These are phyloP conservation scores for Penicillium sp. DNA, from an alignment of 2,329 filamentous ascomycete species.

Conservation along the genomic window DNA sequence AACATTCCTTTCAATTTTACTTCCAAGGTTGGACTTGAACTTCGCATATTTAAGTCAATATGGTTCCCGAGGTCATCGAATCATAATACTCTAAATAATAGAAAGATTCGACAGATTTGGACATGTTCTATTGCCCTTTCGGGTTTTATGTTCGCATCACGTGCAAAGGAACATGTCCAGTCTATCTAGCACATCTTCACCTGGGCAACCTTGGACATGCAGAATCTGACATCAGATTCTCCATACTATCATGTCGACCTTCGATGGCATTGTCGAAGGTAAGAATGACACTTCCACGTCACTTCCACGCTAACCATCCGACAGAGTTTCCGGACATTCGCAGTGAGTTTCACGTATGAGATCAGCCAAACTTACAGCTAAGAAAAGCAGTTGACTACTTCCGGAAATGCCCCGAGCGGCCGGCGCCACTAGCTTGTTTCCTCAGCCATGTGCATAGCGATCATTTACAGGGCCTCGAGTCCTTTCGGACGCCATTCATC, in stretches of 20 bases:
- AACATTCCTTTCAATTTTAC: neutral
- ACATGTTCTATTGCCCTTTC: neutral
- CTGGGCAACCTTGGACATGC: neutral
- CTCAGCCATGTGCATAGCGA: conserved; percentile 91
- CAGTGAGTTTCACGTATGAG: conserved; percentile 44
- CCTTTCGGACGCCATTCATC: conserved; percentile 73
- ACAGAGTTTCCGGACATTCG: conserved; percentile 75
- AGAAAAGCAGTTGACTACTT: conserved; percentile 73
- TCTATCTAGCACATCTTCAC: neutral
- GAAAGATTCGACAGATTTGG: neutral
- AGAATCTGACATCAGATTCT: neutral
- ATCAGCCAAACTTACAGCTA: conserved; percentile 3
- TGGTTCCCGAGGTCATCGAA: neutral
- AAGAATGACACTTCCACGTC: neutral
- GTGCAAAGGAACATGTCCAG: neutral
- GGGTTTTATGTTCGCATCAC: neutral
- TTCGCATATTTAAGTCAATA: neutral
- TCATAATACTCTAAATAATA: neutral
- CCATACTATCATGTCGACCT: conserved; percentile 29
- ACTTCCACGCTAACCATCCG: neutral
- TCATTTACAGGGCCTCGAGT: conserved; percentile 77
- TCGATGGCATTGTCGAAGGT: conserved; percentile 33
- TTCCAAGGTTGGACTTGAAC: neutral
- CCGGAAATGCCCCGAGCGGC: conserved; percentile 52
- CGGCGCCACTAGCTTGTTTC: conserved; percentile 75